Evolutionary conservation across 352 stramenopile genomes (phyloP).

Genomic region (Globisporangium perplexum): DNA sequence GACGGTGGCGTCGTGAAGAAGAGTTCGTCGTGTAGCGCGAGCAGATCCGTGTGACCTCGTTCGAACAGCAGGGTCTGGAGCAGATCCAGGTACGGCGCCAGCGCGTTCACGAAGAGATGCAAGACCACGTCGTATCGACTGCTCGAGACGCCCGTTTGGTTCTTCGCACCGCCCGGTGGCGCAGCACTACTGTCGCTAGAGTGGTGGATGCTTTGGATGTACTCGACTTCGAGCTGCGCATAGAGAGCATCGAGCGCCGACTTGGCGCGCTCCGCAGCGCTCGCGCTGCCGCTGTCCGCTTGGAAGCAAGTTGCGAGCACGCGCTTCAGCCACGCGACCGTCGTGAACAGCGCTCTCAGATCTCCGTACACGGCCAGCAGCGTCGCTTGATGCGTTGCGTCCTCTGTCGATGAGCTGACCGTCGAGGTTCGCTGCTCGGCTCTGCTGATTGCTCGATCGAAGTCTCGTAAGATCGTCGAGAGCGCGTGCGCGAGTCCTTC

Average conservation of each 20-base stretch:
- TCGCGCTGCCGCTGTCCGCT: conserved; percentile 19
- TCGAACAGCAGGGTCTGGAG: conserved; percentile 51
- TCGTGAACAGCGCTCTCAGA: conserved; percentile 36
- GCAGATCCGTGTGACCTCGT: conserved; percentile 27
- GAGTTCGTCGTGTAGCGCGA: conserved; percentile 38
- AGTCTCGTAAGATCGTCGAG: conserved; percentile 16
- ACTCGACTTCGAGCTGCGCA: conserved; percentile 28
- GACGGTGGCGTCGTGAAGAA: conserved; percentile 33
- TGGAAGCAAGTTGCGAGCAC: conserved; percentile 29
- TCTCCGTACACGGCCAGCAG: conserved; percentile 35
- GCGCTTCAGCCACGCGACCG: conserved; percentile 37
- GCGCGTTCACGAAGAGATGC: conserved; percentile 32
- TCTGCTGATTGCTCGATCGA: conserved; percentile 20
- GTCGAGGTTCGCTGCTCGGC: neutral
- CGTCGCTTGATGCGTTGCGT: conserved; percentile 19
- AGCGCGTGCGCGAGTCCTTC: conserved; percentile 54
- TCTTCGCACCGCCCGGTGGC: neutral
- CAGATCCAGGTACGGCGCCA: conserved; percentile 46
- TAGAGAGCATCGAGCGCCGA: conserved; percentile 42
- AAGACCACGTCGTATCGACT: conserved; percentile 40
- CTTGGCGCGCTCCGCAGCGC: conserved; percentile 29
- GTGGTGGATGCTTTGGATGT: conserved; percentile 25
- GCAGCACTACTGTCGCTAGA: neutral
- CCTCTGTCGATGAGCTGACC: too few species aligned
- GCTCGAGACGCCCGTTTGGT: neutral